Evolutionary conservation across 257 asterid genomes (phyloP), one percentile per base, ranked within the genome.

Genomic region (Solanum paucissectum): DNA sequence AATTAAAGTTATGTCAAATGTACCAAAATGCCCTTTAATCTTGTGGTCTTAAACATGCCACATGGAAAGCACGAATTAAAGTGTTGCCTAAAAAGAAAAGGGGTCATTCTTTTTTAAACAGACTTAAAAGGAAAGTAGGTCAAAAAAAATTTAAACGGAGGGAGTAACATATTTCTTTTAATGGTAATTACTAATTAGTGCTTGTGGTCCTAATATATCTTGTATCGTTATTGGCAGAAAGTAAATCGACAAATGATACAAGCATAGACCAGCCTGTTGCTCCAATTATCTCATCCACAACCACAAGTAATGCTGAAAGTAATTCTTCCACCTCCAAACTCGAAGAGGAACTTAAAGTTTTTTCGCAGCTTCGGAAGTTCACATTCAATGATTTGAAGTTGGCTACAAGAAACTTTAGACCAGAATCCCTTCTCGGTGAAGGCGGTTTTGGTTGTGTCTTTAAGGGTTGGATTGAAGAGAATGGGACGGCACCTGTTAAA

Each of bases 401-500:
- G 92, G 95, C 96, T 5, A 93, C 98, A 16, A 91, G 95, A 83
- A 94, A 94, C 89, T 94, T 94, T 91, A 92, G 96, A 88, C 96
- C 95, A 16, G 98, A 93, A 87, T 92, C 94, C 40, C 93, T 94
- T 89, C 94, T 94, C 0, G 98, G 98, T 16, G 98, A 94, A 90
- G 98, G 98, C 46, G 97, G 97, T 6, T 94, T 94, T 72, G 95
- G 97, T 79, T 92, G 97, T 62, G 97, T 94, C 44, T 93, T 93
- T 29, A 94, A 94, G 90, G 98, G 98, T 34, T 94, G 98, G 96
- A 89, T 94, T n/a, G 95, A 93, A 90, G 96, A 94, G 87, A 93
- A 93, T 5, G 98, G 96, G 23, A 93, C 95, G 0, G 96, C 94
- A 27, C 94, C 95, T 3, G 94, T 93, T 77, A 94, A 94, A 74